These are phyloP conservation scores for Triticum aestivum DNA, from an alignment of 176 grass and related monocot genomes.

Conservation along the genomic window DNA sequence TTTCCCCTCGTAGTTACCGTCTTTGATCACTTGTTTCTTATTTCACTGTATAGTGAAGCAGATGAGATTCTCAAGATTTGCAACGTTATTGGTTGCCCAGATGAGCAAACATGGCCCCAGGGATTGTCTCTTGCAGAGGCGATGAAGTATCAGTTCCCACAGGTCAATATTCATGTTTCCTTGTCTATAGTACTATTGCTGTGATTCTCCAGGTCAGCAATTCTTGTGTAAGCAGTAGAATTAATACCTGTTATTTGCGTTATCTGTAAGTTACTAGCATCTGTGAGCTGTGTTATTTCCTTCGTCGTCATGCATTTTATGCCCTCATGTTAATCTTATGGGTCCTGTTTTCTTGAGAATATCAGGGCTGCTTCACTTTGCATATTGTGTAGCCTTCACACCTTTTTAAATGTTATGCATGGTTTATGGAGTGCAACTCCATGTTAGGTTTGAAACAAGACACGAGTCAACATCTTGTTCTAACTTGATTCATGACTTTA, in stretches of 20 bases:
- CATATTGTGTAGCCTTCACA: background rate
- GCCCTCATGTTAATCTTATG: background rate
- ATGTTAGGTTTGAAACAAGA: background rate
- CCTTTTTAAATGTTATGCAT: background rate
- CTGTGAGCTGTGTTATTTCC: slow-evolving; percentile 5
- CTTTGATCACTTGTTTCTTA: slow-evolving; percentile 28
- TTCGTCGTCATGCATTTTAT: slow-evolving; percentile 1
- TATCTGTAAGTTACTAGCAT: slow-evolving; percentile 3
- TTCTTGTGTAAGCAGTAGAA: slow-evolving; percentile 12
- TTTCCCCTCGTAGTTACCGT: background rate
- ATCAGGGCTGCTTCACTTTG: slow-evolving; percentile 10
- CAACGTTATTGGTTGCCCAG: slow-evolving; percentile 83
- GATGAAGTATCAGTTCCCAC: slow-evolving; percentile 92
- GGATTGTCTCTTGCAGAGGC: slow-evolving; percentile 77
- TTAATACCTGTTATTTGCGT: slow-evolving; percentile 1
- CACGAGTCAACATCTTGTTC: slow-evolving; percentile 1
- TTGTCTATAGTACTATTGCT: background rate
- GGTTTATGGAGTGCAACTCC: background rate
- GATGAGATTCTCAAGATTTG: slow-evolving; percentile 97
- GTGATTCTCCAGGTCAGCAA: background rate
- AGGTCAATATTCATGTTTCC: slow-evolving; percentile 45
- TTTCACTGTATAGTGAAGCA: slow-evolving; percentile 65
- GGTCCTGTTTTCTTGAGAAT: background rate
- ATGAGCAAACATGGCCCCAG: slow-evolving; percentile 77
- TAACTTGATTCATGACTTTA: slow-evolving; percentile 1